phyloP scores from a whole-genome alignment of 2,329 filamentous ascomycete species.

The Ilyonectria destructans region DNA sequence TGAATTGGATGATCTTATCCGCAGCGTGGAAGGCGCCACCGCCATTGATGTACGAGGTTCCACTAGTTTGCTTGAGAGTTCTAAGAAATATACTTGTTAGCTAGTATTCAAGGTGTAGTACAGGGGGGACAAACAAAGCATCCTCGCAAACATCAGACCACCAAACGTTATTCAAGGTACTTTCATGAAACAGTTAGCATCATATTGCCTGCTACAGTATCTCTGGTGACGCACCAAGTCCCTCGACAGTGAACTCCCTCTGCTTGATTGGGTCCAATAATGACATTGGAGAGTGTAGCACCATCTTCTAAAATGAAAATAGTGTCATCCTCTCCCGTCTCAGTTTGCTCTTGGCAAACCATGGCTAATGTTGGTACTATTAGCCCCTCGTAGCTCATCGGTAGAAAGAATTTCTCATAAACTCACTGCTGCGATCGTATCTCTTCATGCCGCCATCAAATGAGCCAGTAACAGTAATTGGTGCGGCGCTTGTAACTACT shows the following conservation, averaged over 20 bases:
- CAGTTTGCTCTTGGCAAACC: constrained; percentile 49
- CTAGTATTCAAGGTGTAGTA: too few species aligned
- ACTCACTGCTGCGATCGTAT: constrained; percentile 28
- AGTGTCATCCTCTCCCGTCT: constrained; percentile 52
- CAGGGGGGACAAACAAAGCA: constrained; percentile 32
- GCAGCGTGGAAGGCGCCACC: constrained; percentile 60
- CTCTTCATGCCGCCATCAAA: constrained; percentile 26
- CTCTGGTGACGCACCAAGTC: constrained; percentile 50
- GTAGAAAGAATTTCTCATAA: background rate
- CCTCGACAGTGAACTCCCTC: constrained; percentile 69
- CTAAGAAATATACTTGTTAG: constrained; percentile 7
- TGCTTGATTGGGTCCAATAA: constrained; percentile 66
- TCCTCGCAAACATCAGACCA: constrained; percentile 60
- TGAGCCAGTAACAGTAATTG: constrained; percentile 16
- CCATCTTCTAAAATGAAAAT: constrained; percentile 69
- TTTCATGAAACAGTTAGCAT: background rate
- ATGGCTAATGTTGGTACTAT: constrained; percentile 31
- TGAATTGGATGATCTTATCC: constrained; percentile 61
- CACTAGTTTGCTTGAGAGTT: constrained; percentile 58
- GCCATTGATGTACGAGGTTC: constrained; percentile 59
- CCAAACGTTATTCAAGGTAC: constrained; percentile 58
- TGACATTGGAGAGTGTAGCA: constrained; percentile 67
- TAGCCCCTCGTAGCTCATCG: background rate
- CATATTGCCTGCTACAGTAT: too few species aligned
- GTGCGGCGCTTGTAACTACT: constrained; percentile 9